These are phyloP conservation scores for Daldinia decipiens DNA, from an alignment of 495 filamentous ascomycete species.

Conservation along the genomic window DNA sequence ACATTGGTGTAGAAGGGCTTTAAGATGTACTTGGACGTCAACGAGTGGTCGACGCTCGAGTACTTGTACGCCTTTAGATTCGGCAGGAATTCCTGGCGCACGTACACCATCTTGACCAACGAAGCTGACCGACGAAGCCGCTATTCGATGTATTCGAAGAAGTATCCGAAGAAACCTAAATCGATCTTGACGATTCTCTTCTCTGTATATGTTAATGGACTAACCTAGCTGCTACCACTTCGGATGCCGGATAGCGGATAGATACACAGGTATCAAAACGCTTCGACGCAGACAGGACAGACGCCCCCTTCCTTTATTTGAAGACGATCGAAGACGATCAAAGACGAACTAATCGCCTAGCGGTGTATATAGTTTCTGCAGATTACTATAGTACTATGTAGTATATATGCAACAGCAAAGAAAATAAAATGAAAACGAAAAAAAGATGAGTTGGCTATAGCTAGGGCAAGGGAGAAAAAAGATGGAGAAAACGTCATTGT, in stretches of 20 bases:
- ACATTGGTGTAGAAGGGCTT: conserved; percentile 98
- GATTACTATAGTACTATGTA: background rate
- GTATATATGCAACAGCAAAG: no score
- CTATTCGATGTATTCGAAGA: background rate
- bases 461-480: conserved; percentile 5
- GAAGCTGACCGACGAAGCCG: conserved; percentile 22
- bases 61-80: conserved; percentile 93
- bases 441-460: background rate
- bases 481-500: conserved; percentile 36
- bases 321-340: conserved; percentile 1
- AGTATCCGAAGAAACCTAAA: background rate
- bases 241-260: background rate
- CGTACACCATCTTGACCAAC: conserved; percentile 74
- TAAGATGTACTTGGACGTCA: conserved; percentile 87
- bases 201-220: background rate
- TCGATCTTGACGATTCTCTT: background rate
- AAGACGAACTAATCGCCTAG: background rate
- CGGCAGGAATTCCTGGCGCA: conserved; percentile 88
- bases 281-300: background rate
- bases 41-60: conserved; percentile 86
- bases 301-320: conserved; percentile 14
- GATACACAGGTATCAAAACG: background rate
- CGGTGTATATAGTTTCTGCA: background rate
- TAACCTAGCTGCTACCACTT: background rate
- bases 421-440: no score